phyloP scores from a whole-genome alignment of 139 green algal genomes.

The Micractinium conductrix region DNA sequence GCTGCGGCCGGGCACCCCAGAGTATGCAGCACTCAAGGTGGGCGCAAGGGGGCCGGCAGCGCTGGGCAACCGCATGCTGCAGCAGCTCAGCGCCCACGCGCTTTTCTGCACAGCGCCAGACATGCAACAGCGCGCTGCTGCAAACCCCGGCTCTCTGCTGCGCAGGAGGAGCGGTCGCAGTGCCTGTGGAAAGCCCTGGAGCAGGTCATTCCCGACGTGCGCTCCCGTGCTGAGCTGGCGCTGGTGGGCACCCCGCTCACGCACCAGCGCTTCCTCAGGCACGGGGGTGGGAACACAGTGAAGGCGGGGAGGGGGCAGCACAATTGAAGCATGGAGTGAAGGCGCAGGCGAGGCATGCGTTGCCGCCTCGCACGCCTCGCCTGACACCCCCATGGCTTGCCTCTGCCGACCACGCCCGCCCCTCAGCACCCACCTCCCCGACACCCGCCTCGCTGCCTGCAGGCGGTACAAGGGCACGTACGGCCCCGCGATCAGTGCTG shows the following conservation, averaged over 20 bases:
- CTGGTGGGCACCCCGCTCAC: slow-evolving; percentile 94
- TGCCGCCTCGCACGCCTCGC: too few relatives aligned
- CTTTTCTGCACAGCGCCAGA: too few relatives aligned
- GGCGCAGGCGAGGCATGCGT: too few relatives aligned
- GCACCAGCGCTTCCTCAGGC: slow-evolving; percentile 86
- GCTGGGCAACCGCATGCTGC: too few relatives aligned
- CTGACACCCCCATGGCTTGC: too few relatives aligned
- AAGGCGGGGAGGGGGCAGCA: too few relatives aligned
- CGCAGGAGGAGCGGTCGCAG: slow-evolving; percentile 84
- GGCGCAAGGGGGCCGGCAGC: background rate
- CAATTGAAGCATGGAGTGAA: too few relatives aligned
- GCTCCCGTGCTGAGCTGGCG: slow-evolving; percentile 70
- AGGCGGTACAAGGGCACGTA: slow-evolving; percentile 87
- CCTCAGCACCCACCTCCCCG: slow-evolving; percentile 91
- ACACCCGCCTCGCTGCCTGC: slow-evolving; percentile 47
- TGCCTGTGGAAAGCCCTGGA: slow-evolving; percentile 92
- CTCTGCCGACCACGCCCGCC: too few relatives aligned
- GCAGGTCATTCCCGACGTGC: slow-evolving; percentile 86
- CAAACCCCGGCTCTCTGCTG: too few relatives aligned
- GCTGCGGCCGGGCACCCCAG: slow-evolving; percentile 59
- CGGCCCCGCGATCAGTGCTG: slow-evolving; percentile 24
- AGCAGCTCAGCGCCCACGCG: too few relatives aligned
- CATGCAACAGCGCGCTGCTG: too few relatives aligned
- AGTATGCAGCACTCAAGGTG: slow-evolving; percentile 90
- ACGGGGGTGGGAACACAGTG: too few relatives aligned